Percentiles rank a stretch among this genome's conserved stretches.
Conservation (phyloP, 306 rosid species). For the Prinsepia uniflora region DNA sequence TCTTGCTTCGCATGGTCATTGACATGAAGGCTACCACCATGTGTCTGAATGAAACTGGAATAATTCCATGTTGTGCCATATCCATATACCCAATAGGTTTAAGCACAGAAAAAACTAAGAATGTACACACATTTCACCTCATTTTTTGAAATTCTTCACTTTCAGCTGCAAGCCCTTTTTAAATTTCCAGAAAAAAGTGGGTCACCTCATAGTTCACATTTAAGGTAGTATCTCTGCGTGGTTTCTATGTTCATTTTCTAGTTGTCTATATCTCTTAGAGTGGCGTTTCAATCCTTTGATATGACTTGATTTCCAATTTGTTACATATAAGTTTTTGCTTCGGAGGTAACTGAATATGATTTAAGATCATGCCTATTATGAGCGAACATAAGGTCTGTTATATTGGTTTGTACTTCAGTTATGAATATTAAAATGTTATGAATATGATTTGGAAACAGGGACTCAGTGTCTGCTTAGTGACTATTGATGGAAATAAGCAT, state of each 20-base stretch:
- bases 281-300: neutral
- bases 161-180: too few relatives aligned
- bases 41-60: too few relatives aligned
- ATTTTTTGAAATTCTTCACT: neutral
- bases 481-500: conserved; percentile 67
- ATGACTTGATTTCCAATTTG: neutral
- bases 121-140: too few relatives aligned
- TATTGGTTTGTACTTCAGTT: conserved; percentile 21
- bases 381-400: conserved; percentile 10
- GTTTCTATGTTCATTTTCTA: neutral
- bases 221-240: neutral
- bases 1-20: too few relatives aligned
- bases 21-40: too few relatives aligned
- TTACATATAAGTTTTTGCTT: neutral
- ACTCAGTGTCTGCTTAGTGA: conserved; percentile 62
- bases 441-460: conserved; percentile 58
- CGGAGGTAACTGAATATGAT: conserved; percentile 18
- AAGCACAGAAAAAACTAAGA: too few relatives aligned
- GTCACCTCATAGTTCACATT: too few relatives aligned
- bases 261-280: neutral
- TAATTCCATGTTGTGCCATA: too few relatives aligned
- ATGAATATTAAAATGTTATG: neutral
- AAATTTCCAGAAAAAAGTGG: neutral
- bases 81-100: too few relatives aligned
- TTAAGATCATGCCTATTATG: conserved; percentile 12